Evolutionary conservation across 352 stramenopile species (phyloP), one percentile per base, ranked within the genome.

Genomic region (Pythium periplocum): DNA sequence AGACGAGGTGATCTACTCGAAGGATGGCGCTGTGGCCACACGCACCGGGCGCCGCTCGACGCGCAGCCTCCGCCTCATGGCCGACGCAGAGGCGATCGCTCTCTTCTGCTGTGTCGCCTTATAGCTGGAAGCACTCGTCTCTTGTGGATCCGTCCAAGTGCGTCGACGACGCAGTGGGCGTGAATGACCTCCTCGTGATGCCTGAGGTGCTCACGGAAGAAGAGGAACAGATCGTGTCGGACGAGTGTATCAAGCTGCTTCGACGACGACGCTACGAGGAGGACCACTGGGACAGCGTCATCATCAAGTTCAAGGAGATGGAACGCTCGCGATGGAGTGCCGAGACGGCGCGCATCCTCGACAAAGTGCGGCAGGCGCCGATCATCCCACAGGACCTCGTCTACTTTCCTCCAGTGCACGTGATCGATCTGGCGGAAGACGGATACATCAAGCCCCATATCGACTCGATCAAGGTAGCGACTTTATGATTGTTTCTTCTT

Each of bases 241-340:
- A 94, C 44, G 83, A 94, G 63, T 88, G 78, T 49, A 64, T 68
- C 36, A 55, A 59, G 45, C 66, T 89, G 33, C 64, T 94, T n/a
- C 69, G 64, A 26, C 78, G 82, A 36, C 73, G 83, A n/a, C 78
- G 79, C 41, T 91, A 89, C 53, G 81, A 94, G 39, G 69, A 83
- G 40, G 70, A 86, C 45, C 83, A 94, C 56, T 94, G 83, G 83
- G 83, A 94, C 68, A 71, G 85, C 37, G 79, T 84, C 34, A 94
- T 94, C 53, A 57, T 94, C 66, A 91, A 94, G 52, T 94, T 89
- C 57, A 92, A 92, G 55, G 83, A 94, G 68, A 94, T 92, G 81
- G 83, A 94, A 54, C 78, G 79, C 40, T 87, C 77, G 34, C 77
- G 82, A 35, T 94, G 83, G 83, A 91, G 78, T 51, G 42, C 60